Evolutionary conservation across 2,329 filamentous ascomycete genomes (phyloP).

Genomic region (Pyrenochaeta sp.): DNA sequence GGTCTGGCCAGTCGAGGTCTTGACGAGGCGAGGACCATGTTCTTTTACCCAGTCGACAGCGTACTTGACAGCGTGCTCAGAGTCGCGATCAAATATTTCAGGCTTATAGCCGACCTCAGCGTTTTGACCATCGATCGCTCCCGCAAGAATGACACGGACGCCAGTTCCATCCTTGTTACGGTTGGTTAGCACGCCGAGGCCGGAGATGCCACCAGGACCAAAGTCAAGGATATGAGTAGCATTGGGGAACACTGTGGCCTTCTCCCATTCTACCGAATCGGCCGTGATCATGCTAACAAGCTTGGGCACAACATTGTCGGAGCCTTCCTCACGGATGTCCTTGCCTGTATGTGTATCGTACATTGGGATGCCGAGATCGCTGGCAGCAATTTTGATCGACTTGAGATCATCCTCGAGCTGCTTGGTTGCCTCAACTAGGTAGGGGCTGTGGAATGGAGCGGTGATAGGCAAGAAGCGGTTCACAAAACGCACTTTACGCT

Average conservation of each 20-base stretch:
- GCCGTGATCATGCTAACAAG: slow-evolving; percentile 93
- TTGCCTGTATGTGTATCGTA: slow-evolving; percentile 82
- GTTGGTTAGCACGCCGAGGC: slow-evolving; percentile 93
- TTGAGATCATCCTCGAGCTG: slow-evolving; percentile 89
- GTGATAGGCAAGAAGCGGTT: slow-evolving; percentile 98
- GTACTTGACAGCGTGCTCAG: slow-evolving; percentile 92
- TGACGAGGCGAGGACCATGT: slow-evolving; percentile 89
- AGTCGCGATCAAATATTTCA: slow-evolving; percentile 95
- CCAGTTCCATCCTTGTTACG: slow-evolving; percentile 99
- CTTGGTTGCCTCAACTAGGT: slow-evolving; percentile 81
- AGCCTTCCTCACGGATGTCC: slow-evolving; percentile 75
- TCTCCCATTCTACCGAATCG: slow-evolving; percentile 95
- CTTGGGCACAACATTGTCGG: slow-evolving; percentile 81
- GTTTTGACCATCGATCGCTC: slow-evolving; percentile 89
- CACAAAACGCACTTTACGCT: slow-evolving; percentile 95
- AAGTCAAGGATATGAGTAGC: slow-evolving; percentile 97
- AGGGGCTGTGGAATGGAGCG: slow-evolving; percentile 97
- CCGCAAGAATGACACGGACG: slow-evolving; percentile 93
- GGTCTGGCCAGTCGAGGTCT: slow-evolving; percentile 86
- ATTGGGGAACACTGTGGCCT: slow-evolving; percentile 86
- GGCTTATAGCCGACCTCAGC: slow-evolving; percentile 96
- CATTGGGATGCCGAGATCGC: slow-evolving; percentile 81
- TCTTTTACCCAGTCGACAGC: slow-evolving; percentile 98
- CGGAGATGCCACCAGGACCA: slow-evolving; percentile 94
- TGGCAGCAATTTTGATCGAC: slow-evolving; percentile 77